Conservation (phyloP, 2,329 filamentous ascomycete species). For the Apiospora arundinis region DNA sequence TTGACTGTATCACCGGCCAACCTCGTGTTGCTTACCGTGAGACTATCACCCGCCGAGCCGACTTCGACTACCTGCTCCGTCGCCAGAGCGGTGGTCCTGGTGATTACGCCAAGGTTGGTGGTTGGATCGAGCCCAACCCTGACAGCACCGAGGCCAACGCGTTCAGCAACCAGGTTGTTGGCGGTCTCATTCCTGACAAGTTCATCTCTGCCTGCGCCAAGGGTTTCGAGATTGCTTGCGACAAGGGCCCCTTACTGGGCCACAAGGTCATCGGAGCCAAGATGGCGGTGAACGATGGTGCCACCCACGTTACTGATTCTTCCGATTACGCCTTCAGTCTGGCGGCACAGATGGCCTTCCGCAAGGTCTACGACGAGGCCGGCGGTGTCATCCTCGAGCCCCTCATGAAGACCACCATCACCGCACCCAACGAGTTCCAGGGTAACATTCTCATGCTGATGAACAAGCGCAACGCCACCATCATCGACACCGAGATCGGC, state of each 20-base stretch:
- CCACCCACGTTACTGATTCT: constrained; percentile 97
- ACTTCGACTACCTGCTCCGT: constrained; percentile 93
- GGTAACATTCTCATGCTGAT: constrained; percentile 92
- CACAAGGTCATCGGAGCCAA: constrained; percentile 88
- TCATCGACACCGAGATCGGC: constrained; percentile 94
- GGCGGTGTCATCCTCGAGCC: constrained; percentile 89
- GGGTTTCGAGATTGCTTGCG: constrained; percentile 83
- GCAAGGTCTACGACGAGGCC: constrained; percentile 85
- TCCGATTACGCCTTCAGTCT: constrained; percentile 96
- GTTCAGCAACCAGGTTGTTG: constrained; percentile 87
- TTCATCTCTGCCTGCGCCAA: constrained; percentile 94
- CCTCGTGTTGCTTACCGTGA: constrained; percentile 97
- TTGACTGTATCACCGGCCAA: constrained; percentile 94
- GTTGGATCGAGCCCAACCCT: constrained; percentile 83
- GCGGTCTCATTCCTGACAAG: constrained; percentile 93
- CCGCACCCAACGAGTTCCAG: constrained; percentile 96
- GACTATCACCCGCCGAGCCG: constrained; percentile 79
- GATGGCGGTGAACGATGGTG: constrained; percentile 96
- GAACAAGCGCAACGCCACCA: constrained; percentile 96
- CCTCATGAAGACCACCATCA: constrained; percentile 97
- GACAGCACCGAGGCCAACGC: constrained; percentile 74
- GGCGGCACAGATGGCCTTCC: constrained; percentile 95
- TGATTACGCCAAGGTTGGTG: constrained; percentile 91
- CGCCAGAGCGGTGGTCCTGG: constrained; percentile 95
- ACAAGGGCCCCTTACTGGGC: constrained; percentile 88